These are phyloP conservation scores for Earliella scabrosa DNA, from an alignment of 1,284 basidiomycete genomes.

Conservation along the genomic window DNA sequence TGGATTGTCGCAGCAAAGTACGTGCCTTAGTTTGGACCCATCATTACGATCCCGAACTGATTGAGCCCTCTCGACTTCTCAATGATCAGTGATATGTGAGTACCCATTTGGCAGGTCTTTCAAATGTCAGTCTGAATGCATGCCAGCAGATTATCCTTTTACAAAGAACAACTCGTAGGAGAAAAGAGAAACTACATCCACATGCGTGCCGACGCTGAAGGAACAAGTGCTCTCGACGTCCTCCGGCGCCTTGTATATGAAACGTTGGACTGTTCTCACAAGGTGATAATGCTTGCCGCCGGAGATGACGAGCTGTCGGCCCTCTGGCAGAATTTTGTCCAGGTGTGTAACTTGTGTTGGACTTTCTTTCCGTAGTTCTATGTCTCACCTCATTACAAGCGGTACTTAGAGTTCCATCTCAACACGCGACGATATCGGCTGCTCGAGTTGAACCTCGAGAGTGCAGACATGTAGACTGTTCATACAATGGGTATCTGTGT, in stretches of 20 bases:
- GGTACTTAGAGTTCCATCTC: slow-evolving; percentile 18
- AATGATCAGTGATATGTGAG: slow-evolving; percentile 6
- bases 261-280: slow-evolving; percentile 3
- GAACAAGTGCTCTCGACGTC: neutral
- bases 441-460: slow-evolving; percentile 3
- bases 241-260: slow-evolving; percentile 8
- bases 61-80: neutral
- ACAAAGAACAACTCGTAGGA: slow-evolving; percentile 17
- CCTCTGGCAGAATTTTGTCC: slow-evolving; percentile 14
- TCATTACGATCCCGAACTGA: no score
- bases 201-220: slow-evolving; percentile 13
- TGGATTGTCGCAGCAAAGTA: slow-evolving; percentile 21
- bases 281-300: neutral
- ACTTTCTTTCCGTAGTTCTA: neutral
- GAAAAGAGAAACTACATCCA: slow-evolving; percentile 18
- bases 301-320: slow-evolving; percentile 3
- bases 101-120: neutral
- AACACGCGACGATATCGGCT: slow-evolving; percentile 21
- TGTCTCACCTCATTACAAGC: slow-evolving; percentile 1
- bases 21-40: no score
- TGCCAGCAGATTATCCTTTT: slow-evolving; percentile 16
- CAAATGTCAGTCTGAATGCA: neutral
- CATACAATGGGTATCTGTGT: no score
- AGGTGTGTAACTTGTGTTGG: slow-evolving; percentile 4
- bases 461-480: no score